These are phyloP conservation scores for Podospora tetraspora DNA, from an alignment of 495 filamentous ascomycete species.

Conservation along the genomic window DNA sequence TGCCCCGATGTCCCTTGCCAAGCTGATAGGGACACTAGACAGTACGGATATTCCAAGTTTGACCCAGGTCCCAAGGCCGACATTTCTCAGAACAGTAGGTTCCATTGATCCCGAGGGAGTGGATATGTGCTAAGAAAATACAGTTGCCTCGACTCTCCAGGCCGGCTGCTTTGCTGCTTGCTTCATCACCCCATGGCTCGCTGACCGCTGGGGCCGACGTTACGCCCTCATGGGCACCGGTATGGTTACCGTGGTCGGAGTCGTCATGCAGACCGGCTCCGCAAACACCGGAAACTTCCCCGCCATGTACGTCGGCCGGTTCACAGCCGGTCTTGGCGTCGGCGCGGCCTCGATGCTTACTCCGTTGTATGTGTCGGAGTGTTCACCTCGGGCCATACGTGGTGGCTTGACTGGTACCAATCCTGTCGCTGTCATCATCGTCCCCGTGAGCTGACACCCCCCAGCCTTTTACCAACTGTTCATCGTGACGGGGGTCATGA, in stretches of 20 bases:
- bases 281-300: slow-evolving; percentile 36
- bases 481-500: slow-evolving; percentile 57
- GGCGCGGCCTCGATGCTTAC: slow-evolving; percentile 61
- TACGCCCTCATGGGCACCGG: slow-evolving; percentile 32
- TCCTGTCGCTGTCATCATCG: background rate
- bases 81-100: slow-evolving; percentile 6
- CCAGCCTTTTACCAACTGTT: slow-evolving; percentile 62
- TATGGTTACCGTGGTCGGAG: slow-evolving; percentile 35
- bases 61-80: background rate
- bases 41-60: background rate
- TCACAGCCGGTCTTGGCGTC: slow-evolving; percentile 62
- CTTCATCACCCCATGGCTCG: slow-evolving; percentile 46
- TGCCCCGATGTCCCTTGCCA: background rate
- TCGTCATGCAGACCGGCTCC: slow-evolving; percentile 37
- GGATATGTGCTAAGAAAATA: slow-evolving; percentile 12
- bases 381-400: slow-evolving; percentile 66
- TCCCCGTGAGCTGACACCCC: background rate
- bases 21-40: background rate
- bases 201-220: slow-evolving; percentile 48
- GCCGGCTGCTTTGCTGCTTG: slow-evolving; percentile 62
- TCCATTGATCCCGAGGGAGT: background rate
- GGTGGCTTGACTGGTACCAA: slow-evolving; percentile 56
- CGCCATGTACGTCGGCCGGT: slow-evolving; percentile 60
- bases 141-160: slow-evolving; percentile 60
- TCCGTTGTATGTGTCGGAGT: slow-evolving; percentile 57